Conservation (phyloP, 352 stramenopile genomes). For the Saprolegnia parasitica region DNA sequence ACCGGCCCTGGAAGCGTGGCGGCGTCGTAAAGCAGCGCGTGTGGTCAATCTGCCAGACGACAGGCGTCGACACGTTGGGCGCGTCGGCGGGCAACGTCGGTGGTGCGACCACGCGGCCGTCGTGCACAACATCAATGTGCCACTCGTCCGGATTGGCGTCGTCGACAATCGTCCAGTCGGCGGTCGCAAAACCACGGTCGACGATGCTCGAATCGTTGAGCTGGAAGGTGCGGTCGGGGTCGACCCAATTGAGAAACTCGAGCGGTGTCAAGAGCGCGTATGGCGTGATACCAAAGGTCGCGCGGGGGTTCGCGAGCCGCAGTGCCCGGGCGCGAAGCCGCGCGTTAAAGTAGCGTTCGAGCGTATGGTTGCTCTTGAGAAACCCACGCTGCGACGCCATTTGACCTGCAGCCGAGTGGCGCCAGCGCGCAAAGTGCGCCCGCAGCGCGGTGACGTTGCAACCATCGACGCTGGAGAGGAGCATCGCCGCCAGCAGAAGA, state of each 20-base stretch:
- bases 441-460: not conserved
- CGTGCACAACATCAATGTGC: not conserved
- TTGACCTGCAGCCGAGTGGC: not conserved
- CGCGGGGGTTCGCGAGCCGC: not conserved
- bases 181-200: not conserved
- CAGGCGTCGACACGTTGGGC: not conserved
- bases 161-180: not conserved
- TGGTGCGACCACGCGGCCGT: not conserved
- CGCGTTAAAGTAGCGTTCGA: conserved; percentile 6
- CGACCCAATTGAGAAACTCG: not conserved
- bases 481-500: not conserved
- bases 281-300: not conserved
- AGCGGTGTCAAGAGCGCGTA: not conserved
- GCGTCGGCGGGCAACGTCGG: not conserved
- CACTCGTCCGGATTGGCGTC: not conserved
- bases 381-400: not conserved
- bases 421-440: not conserved
- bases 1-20: conserved; percentile 93
- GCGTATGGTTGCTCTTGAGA: not conserved
- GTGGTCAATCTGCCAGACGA: not conserved
- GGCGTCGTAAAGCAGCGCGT: conserved; percentile 63
- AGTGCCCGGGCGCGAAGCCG: not conserved
- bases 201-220: conserved; percentile 1
- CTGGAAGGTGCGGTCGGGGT: not conserved
- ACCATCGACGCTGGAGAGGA: not conserved